Evolutionary conservation across 2,329 filamentous ascomycete species (phyloP), one percentile per base, ranked within the genome.

Genomic region (Nannizziopsis barbatae): DNA sequence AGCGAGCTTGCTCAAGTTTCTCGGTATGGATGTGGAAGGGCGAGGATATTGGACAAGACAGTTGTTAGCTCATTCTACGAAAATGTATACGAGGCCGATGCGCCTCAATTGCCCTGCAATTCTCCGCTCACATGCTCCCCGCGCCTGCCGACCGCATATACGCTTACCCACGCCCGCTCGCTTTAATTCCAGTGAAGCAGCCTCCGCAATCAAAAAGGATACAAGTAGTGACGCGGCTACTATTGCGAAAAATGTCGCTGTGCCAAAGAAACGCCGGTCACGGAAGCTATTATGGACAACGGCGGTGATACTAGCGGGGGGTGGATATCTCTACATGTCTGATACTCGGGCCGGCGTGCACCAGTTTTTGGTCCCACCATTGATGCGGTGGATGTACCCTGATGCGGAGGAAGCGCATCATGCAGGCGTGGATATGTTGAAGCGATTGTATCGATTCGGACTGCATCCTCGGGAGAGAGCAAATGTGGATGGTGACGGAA

Each of bases 351-450:
- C 83, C 37, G 83, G 79, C 50, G 61, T 81, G 50, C 83, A 89
- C 65, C 76, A 75, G 58, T 86, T 78, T 65, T 65, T 83, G 27
- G 71, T 83, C 11, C 81, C 71, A 35, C 70, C 68, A 38, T 52
- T 70, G 41, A 59, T 73, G 6, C 56, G 70, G 30, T 52, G 60
- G 51, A 39, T 71, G 5, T 71, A 65, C 50, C 64, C 64, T 2
- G 71, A 74, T 58, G 69, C 71, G 10, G 92, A 98, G 66, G 87
- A 94, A 35, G 92, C 90, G n/a, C 92, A 98, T 64, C 83, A 93
- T 60, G 73, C 75, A 17, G 85, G 86, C 44, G 87, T 86, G 2
- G 69, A 74, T 33, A 73, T 79, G 5, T 71, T 98, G 60, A 84
- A 85, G 67, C 68, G 71, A 1, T 74, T 95, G 14, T 84, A 92